Conservation (phyloP, 495 filamentous ascomycete species). For the Penicillium waksmanii region DNA sequence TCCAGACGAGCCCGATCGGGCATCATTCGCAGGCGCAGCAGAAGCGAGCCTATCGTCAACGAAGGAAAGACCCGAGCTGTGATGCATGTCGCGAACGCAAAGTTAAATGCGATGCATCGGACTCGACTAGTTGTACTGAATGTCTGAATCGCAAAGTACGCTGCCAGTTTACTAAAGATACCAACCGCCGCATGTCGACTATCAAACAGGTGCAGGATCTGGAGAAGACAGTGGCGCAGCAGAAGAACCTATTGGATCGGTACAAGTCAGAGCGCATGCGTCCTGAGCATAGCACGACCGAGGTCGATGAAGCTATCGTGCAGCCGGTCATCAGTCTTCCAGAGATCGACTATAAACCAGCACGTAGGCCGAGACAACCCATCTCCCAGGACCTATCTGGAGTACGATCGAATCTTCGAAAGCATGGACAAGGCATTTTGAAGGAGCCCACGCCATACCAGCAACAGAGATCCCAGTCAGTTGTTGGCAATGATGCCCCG, state of each 20-base stretch:
- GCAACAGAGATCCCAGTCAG: constrained; percentile 51
- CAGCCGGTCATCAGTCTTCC: constrained; percentile 69
- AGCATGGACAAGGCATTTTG: constrained; percentile 76
- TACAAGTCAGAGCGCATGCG: constrained; percentile 38
- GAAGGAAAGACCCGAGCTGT: constrained; percentile 95
- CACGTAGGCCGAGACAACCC: constrained; percentile 60
- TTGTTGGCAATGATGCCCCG: constrained; percentile 60
- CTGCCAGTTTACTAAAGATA: constrained; percentile 99
- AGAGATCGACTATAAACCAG: constrained; percentile 66
- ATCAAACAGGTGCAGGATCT: constrained; percentile 99
- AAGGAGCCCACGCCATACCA: constrained; percentile 78
- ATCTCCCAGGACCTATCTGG: constrained; percentile 69
- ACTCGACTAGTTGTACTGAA: constrained; percentile 93
- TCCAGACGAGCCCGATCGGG: constrained; percentile 47
- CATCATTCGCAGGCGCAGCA: constrained; percentile 65
- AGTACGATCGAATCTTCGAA: constrained; percentile 73
- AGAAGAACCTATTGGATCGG: constrained; percentile 68
- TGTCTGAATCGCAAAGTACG: constrained; percentile 93
- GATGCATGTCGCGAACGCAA: constrained; percentile 97
- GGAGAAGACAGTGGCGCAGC: constrained; percentile 81
- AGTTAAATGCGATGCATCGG: constrained; percentile 98
- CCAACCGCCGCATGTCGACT: constrained; percentile 97
- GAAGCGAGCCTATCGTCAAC: constrained; percentile 92
- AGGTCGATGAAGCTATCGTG: constrained; percentile 63
- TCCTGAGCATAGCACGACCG: constrained; percentile 41